phyloP scores from a whole-genome alignment of 495 filamentous ascomycete genomes.

The Xylaria flabelliformis region DNA sequence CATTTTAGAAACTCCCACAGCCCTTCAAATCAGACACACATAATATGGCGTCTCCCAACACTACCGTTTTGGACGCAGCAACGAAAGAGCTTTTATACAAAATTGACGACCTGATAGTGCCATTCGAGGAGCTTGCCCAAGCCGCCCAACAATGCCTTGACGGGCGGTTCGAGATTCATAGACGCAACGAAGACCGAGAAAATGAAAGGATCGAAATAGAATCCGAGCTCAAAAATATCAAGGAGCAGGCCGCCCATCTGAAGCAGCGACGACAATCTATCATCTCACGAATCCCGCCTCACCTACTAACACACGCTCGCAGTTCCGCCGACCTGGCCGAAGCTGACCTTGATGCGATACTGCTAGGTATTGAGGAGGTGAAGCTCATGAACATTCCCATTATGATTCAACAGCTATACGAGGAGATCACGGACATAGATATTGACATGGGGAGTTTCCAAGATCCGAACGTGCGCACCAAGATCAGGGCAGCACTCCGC shows the following conservation, averaged over 20 bases:
- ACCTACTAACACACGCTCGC: neutral
- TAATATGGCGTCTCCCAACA: neutral
- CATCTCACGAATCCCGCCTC: neutral
- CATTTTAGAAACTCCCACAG: neutral
- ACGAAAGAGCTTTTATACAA: neutral
- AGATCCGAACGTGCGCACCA: neutral
- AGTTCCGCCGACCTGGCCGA: neutral
- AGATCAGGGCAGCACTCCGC: neutral
- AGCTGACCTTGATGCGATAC: neutral
- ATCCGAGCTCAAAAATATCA: neutral
- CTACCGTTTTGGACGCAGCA: neutral
- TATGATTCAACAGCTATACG: neutral
- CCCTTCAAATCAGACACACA: neutral
- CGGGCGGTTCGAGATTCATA: neutral
- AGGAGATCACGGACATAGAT: neutral
- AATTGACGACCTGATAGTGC: neutral
- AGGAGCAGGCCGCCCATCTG: neutral
- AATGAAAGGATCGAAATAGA: neutral
- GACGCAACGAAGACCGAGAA: neutral
- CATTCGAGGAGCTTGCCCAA: neutral
- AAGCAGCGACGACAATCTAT: neutral
- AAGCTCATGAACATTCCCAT: neutral
- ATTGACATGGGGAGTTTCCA: neutral
- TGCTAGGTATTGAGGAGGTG: slow-evolving; percentile 1
- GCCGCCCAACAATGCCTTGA: neutral